These are phyloP conservation scores for Acacia acuminata DNA, from an alignment of 306 rosid genomes.

Conservation along the genomic window DNA sequence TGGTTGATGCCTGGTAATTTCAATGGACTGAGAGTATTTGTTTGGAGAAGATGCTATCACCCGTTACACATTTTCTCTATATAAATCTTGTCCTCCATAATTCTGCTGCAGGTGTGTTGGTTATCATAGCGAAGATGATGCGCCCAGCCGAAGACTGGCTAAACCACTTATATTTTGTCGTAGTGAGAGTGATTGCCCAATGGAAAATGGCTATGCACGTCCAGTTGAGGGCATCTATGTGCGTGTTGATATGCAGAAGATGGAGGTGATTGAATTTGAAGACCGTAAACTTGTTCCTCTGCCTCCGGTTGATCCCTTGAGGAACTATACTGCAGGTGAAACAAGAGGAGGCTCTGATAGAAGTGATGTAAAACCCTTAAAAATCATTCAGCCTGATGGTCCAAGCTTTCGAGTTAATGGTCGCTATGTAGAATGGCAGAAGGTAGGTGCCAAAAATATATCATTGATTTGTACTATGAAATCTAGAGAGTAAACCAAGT, in stretches of 20 bases:
- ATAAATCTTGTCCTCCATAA: slow-evolving; percentile 10
- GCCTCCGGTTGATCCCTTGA: slow-evolving; percentile 84
- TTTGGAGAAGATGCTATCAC: slow-evolving; percentile 7
- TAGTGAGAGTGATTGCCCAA: slow-evolving; percentile 83
- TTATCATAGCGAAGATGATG: slow-evolving; percentile 71
- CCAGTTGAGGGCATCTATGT: slow-evolving; percentile 84
- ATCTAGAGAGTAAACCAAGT: background rate
- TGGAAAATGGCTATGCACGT: slow-evolving; percentile 91
- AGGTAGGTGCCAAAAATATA: slow-evolving; percentile 44
- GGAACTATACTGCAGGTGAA: slow-evolving; percentile 85
- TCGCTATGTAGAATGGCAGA: slow-evolving; percentile 78
- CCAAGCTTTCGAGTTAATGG: slow-evolving; percentile 88
- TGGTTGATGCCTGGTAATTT: slow-evolving; percentile 87
- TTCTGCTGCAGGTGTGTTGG: slow-evolving; percentile 72
- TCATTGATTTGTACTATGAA: background rate
- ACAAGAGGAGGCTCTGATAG: slow-evolving; percentile 86
- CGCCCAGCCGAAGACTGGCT: slow-evolving; percentile 72
- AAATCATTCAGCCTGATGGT: slow-evolving; percentile 80
- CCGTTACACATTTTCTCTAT: slow-evolving; percentile 1
- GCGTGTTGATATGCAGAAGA: slow-evolving; percentile 85
- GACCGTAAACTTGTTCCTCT: slow-evolving; percentile 79
- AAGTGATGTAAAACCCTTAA: slow-evolving; percentile 80
- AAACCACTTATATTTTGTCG: slow-evolving; percentile 82
- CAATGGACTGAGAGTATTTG: background rate
- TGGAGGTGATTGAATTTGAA: slow-evolving; percentile 78